A percentile compares a stretch with the other conserved stretches of the same genome.
Conservation (phyloP, 2,329 filamentous ascomycete genomes). For the Lachnellula cervina region DNA sequence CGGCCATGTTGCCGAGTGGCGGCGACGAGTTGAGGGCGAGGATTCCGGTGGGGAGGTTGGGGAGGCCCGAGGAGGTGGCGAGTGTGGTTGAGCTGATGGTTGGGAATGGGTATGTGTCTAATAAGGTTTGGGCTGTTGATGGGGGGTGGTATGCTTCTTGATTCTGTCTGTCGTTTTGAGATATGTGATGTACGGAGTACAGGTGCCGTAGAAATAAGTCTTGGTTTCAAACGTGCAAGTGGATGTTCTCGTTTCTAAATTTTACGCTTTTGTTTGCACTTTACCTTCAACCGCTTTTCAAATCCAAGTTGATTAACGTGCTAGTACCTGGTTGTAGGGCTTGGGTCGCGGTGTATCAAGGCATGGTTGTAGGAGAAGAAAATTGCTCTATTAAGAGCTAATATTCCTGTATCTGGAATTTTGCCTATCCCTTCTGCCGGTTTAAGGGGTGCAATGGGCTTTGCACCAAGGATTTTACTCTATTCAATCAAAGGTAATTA, state of each 20-base stretch:
- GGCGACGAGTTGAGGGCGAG: constrained; percentile 29
- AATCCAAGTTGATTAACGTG: not conserved
- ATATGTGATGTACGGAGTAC: no score
- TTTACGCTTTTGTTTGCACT: no score
- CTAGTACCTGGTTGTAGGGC: not conserved
- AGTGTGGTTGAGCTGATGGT: constrained; percentile 44
- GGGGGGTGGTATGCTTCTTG: constrained; percentile 29
- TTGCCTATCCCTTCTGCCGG: not conserved
- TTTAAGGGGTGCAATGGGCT: not conserved
- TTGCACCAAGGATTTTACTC: constrained; percentile 1
- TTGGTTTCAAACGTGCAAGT: no score
- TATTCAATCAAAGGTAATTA: no score
- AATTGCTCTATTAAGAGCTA: constrained; percentile 5
- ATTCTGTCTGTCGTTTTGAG: not conserved
- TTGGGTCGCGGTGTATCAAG: not conserved
- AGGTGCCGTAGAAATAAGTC: no score
- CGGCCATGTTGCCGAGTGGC: constrained; percentile 38
- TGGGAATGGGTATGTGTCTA: constrained; percentile 41
- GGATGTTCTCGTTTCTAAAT: no score
- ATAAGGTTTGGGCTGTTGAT: constrained; percentile 40
- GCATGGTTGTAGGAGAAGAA: constrained; percentile 12
- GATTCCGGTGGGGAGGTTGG: constrained; percentile 42
- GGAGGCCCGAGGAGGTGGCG: constrained; percentile 42
- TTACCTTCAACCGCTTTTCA: no score
- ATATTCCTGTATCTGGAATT: constrained; percentile 9